Percentiles rank a stretch among this genome's conserved stretches.
These are phyloP conservation scores for Solanum rostratum DNA, from an alignment of 257 asterid genomes.

Conservation along the genomic window DNA sequence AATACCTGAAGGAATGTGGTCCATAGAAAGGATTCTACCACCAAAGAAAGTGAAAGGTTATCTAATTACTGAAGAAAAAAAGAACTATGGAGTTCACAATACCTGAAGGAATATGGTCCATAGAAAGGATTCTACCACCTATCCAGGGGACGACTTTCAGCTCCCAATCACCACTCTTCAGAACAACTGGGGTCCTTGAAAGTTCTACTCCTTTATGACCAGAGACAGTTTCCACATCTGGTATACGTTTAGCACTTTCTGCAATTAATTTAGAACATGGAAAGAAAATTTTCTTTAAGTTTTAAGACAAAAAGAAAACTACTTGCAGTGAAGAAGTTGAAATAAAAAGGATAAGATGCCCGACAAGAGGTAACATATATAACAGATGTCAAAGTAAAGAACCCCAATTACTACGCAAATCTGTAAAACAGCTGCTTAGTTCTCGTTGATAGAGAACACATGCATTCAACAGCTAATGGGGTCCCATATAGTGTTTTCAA, in stretches of 20 bases:
- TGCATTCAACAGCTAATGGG: background rate
- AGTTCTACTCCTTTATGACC: constrained; percentile 73
- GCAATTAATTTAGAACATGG: constrained; percentile 11
- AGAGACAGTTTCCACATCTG: constrained; percentile 42
- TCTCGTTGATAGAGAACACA: background rate
- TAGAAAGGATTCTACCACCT: constrained; percentile 92
- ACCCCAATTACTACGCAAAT: background rate
- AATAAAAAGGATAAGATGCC: background rate
- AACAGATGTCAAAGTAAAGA: background rate
- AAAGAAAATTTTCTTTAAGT: background rate
- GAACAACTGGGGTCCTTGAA: constrained; percentile 56
- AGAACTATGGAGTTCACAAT: constrained; percentile 4
- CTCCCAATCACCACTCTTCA: constrained; percentile 80
- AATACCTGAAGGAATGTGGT: constrained; percentile 82
- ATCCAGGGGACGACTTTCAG: constrained; percentile 89
- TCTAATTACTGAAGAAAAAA: background rate
- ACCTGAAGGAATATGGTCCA: constrained; percentile 93
- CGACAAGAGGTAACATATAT: background rate
- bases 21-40: constrained; percentile 91
- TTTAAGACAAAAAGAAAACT: background rate
- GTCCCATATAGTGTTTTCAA: background rate
- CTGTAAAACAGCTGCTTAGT: background rate
- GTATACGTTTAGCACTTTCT: constrained; percentile 61
- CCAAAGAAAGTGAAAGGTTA: constrained; percentile 10
- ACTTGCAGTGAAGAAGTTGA: background rate